Evolutionary conservation across 352 stramenopile species (phyloP), one percentile per base, ranked within the genome.

Genomic region (Pythium myriotylum): DNA sequence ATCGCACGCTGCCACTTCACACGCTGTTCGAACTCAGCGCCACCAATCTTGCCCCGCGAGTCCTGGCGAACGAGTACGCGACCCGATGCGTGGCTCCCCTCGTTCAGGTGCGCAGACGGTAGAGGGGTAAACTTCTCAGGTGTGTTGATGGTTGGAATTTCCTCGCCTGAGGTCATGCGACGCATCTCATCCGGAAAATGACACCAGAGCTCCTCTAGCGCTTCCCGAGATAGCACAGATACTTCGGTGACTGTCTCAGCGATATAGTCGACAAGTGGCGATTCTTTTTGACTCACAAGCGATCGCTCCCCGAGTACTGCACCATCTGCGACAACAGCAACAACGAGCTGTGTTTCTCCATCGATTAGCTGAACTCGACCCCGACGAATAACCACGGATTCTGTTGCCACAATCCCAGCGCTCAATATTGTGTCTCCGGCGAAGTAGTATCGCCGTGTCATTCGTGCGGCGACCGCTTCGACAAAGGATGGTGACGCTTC

Each of bases 1-100:
- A 73, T 64, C 2, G 64, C 54, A 14, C 74, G 67, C 51, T 79
- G 68, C 52, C 73, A 71, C 45, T 63, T 60, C 2, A 69, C 19
- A 9, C 41, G 47, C 16, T 56, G 17, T 22, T 63, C 35, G 43
- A 68, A 68, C 7, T 57, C 45, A 0, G 17, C 37, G 2, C 40
- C 39, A 13, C n/a, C 49, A 10, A 37, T n/a, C 12, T 40, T 47
- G 0, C n/a, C 47, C 0, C 23, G 39, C 2, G 54, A 56, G 19
- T 64, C 62, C 41, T 57, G 60, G 13, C 45, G 45, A 22, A 62
- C 19, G 12, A 54, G 46, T 29, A 62, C 62, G 23, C 60, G 54
- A 6, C 54, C 62, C 16, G 56, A 10, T 12, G 54, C 48, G 16
- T 56, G 32, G 8, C 23, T 54, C 12, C 27, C 24, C 40, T 60